Base-by-base conservation (phyloP, 2,329 filamentous ascomycete species). In the Thermoascus crustaceus region DNA sequence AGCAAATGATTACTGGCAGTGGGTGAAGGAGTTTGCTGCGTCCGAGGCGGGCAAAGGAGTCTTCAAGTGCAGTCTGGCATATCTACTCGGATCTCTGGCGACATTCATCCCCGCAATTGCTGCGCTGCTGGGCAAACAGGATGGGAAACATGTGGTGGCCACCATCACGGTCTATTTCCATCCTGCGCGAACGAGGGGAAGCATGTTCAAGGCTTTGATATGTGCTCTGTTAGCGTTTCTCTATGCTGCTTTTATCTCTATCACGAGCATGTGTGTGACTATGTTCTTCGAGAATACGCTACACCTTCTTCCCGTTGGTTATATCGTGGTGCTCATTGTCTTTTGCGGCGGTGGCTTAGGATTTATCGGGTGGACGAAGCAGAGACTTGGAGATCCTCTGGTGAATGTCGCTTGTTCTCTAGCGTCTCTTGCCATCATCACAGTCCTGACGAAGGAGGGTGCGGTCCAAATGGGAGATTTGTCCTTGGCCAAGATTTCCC, bases 151-250 rank as follows among this genome's bases (percentile, higher is more conserved):
- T 61, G 80, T 94, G 53, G 86, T 94, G 34, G 87, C 87, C 20
- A 95, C 89, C 2, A 78, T 95, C 39, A 93, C 86, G 1, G 88
- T 95, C 7, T 96, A 94, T 54, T 96, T 95, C 52, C 87, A 95
- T 57, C 87, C 89, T 4, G 85, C 86, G 4, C 73, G 89, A 39
- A 85, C 85, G 11, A 76, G 80, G 17, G 89, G 89, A 1, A 91
- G 84, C 46, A 94, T 95, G 86, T 74, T 85, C 39, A 85, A 94
- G 60, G 88, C 87, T 3, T 75, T 82, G 7, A 63, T 88, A 21
- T 78, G 91, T 39, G 85, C 85, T 4, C 63, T 84, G 23, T 69
- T 82, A 21, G 88, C 87, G 2, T 85, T 94, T 41, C 61, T 79
- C 23, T 96, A 94, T 55, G 80, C 82, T 2, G 75, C 79, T 21